Evolutionary conservation across 805 yeast species (phyloP).

Genomic region (Kurtzmaniella cleridarum): DNA sequence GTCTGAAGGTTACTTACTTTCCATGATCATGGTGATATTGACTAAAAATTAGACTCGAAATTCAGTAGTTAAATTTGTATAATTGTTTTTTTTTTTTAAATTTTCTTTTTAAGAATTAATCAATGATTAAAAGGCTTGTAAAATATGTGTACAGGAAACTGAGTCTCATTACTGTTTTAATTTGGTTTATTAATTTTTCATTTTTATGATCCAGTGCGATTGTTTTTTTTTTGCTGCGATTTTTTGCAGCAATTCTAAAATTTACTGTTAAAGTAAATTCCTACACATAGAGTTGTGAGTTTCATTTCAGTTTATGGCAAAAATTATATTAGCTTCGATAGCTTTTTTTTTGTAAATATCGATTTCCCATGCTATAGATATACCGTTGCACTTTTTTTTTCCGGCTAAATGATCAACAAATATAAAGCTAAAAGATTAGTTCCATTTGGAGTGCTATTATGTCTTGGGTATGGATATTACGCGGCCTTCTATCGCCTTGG

Average conservation of each 20-base stretch:
- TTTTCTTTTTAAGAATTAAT: too few relatives aligned
- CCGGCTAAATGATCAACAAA: neutral
- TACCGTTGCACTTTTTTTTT: neutral
- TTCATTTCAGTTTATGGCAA: too few relatives aligned
- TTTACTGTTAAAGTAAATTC: neutral
- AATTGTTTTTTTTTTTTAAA: slow-evolving; percentile 3
- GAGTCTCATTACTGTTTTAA: too few relatives aligned
- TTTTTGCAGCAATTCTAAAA: neutral
- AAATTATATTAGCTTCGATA: too few relatives aligned
- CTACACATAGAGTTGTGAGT: too few relatives aligned
- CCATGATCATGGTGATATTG: slow-evolving; percentile 3
- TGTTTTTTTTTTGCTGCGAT: neutral
- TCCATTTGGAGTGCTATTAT: slow-evolving; percentile 22
- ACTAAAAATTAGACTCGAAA: neutral
- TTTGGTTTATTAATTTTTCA: too few relatives aligned
- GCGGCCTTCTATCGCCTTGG: slow-evolving; percentile 41
- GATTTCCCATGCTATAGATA: too few relatives aligned
- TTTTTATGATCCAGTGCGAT: neutral
- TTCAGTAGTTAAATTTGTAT: slow-evolving; percentile 4
- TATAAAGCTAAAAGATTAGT: slow-evolving; percentile 14
- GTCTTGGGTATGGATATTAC: slow-evolving; percentile 39
- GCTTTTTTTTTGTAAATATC: too few relatives aligned
- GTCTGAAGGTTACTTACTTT: slow-evolving; percentile 7
- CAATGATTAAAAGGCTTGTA: neutral
- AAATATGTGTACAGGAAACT: slow-evolving; percentile 4